Conservation (phyloP, 2,329 filamentous ascomycete genomes). For the Alternaria sp. region DNA sequence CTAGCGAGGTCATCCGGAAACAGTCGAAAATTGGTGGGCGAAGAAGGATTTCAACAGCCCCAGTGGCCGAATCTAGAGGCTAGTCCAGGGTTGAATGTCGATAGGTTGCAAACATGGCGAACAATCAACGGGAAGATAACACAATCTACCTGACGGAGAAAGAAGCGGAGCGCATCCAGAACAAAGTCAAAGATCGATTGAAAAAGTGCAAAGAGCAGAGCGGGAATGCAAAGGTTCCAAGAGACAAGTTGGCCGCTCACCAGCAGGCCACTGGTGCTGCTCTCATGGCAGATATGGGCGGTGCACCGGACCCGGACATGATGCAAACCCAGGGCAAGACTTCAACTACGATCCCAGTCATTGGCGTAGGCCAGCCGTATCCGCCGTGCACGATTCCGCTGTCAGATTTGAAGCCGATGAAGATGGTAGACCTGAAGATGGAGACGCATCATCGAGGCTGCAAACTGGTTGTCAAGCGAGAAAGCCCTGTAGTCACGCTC, state of each 20-base stretch:
- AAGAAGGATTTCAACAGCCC: not conserved
- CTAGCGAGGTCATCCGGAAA: not conserved
- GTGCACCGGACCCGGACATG: slow-evolving; percentile 35
- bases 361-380: slow-evolving; percentile 38
- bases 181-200: slow-evolving; percentile 31
- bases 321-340: slow-evolving; percentile 26
- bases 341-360: slow-evolving; percentile 32
- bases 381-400: slow-evolving; percentile 31
- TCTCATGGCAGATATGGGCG: slow-evolving; percentile 44
- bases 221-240: slow-evolving; percentile 28
- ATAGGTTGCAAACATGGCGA: slow-evolving; percentile 12
- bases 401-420: slow-evolving; percentile 33
- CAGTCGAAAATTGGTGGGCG: not conserved
- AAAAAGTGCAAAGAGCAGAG: slow-evolving; percentile 29
- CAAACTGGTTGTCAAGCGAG: slow-evolving; percentile 48
- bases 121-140: slow-evolving; percentile 26
- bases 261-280: slow-evolving; percentile 43
- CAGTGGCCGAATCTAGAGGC: not conserved
- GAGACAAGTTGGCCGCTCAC: slow-evolving; percentile 35
- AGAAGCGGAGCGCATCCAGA: slow-evolving; percentile 39
- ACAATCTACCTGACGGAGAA: slow-evolving; percentile 42
- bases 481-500: slow-evolving; percentile 43
- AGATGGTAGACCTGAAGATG: slow-evolving; percentile 49
- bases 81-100: no score
- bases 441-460: slow-evolving; percentile 54